A percentile compares a stretch with the other conserved stretches of the same genome.
These are phyloP conservation scores for Scedosporium aurantiacum DNA, from an alignment of 2,329 filamentous ascomycete species.

Conservation along the genomic window DNA sequence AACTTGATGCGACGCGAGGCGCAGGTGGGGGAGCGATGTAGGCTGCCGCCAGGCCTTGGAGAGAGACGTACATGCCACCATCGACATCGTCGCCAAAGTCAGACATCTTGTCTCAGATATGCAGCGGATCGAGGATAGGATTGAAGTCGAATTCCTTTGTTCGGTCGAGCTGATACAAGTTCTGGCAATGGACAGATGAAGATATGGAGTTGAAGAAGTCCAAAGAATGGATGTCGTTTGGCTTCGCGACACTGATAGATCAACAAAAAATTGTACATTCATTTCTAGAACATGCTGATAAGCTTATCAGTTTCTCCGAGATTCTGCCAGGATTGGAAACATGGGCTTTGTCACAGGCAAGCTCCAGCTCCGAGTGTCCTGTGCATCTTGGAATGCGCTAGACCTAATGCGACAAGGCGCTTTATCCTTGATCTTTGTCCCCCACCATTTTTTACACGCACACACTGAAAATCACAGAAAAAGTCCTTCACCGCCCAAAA, in stretches of 20 bases:
- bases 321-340: neutral
- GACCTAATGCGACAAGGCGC: too few species aligned
- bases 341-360: neutral
- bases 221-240: neutral
- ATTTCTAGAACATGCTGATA: conserved; percentile 3
- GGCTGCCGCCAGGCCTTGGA: neutral
- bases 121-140: neutral
- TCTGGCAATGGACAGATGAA: neutral
- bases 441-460: neutral
- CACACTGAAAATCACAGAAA: neutral
- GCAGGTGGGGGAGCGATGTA: neutral
- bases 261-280: conserved; percentile 5
- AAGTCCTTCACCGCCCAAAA: conserved; percentile 4
- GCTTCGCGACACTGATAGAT: conserved; percentile 1
- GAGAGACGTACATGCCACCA: conserved; percentile 40
- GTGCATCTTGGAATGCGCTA: too few species aligned
- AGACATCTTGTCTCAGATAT: conserved; percentile 43
- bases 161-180: neutral
- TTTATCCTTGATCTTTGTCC: neutral
- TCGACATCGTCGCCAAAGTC: conserved; percentile 60
- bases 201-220: neutral
- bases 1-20: neutral
- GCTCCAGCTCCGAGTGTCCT: neutral
- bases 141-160: neutral
- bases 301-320: conserved; percentile 7